Conservation (phyloP, 2,329 filamentous ascomycete genomes). For the Incumbomyces lentus region DNA sequence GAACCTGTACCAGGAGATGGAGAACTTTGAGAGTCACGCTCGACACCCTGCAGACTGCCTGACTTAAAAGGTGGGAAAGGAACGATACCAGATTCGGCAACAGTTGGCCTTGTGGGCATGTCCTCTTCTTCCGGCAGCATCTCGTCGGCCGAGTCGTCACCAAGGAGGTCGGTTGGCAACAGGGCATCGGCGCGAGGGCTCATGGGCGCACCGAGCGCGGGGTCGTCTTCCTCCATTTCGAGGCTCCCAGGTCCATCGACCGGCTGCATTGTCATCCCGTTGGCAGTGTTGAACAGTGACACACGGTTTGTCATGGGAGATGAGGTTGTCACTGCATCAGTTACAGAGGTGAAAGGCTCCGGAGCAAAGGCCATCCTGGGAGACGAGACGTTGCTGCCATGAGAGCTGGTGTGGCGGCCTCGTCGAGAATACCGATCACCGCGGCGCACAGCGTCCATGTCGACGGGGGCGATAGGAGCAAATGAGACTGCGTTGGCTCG, state of each 20-base stretch:
- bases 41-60: constrained; percentile 17
- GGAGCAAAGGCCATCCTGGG: constrained; percentile 31
- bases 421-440: constrained; percentile 32
- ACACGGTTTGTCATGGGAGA: constrained; percentile 40
- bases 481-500: constrained; percentile 31
- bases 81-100: constrained; percentile 4
- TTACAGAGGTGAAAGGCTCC: constrained; percentile 32
- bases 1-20: constrained; percentile 37
- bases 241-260: constrained; percentile 26
- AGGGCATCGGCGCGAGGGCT: constrained; percentile 53
- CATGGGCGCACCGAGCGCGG: constrained; percentile 52
- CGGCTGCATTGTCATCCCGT: constrained; percentile 45
- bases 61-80: constrained; percentile 17
- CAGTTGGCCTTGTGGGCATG: constrained; percentile 9
- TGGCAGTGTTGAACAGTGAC: constrained; percentile 50
- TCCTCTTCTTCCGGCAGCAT: constrained; percentile 22
- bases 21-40: constrained; percentile 28
- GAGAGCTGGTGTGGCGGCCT: constrained; percentile 34
- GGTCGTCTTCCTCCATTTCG: constrained; percentile 40
- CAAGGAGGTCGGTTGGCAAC: constrained; percentile 51
- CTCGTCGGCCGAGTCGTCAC: constrained; percentile 36
- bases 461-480: constrained; percentile 29
- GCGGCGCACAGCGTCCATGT: constrained; percentile 32
- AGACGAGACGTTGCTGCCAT: constrained; percentile 38
- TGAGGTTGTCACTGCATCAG: constrained; percentile 42